Conservation (phyloP, 2,329 filamentous ascomycete genomes). For the Aspergillus texensis region DNA sequence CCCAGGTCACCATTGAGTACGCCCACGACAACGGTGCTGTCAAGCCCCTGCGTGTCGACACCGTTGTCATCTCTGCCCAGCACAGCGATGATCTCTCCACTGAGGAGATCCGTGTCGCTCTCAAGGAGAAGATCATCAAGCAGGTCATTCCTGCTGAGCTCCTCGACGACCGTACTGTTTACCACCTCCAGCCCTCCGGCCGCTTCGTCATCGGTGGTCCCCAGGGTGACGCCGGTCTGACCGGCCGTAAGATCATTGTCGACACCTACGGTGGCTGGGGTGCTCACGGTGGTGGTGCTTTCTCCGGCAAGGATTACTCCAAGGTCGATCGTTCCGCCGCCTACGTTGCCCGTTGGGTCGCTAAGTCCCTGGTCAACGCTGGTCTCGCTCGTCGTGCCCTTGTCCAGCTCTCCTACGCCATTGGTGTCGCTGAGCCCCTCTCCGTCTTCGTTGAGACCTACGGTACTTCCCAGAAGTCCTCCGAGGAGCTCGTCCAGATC, state of each 20-base stretch:
- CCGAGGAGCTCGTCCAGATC: conserved; percentile 92
- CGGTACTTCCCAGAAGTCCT: conserved; percentile 86
- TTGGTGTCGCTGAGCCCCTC: conserved; percentile 96
- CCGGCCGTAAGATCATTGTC: conserved; percentile 98
- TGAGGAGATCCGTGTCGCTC: conserved; percentile 89
- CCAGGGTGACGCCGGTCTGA: conserved; percentile 97
- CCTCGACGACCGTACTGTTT: conserved; percentile 89
- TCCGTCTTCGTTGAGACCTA: conserved; percentile 98
- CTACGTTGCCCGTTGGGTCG: conserved; percentile 97
- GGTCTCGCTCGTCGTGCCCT: conserved; percentile 88
- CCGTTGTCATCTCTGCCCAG: conserved; percentile 94
- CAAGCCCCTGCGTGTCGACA: conserved; percentile 89
- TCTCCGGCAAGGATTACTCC: conserved; percentile 99
- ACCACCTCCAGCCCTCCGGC: conserved; percentile 98
- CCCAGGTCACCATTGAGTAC: conserved; percentile 98
- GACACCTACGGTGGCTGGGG: conserved; percentile 99
- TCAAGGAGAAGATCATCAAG: conserved; percentile 97
- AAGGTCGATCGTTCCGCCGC: conserved; percentile 99
- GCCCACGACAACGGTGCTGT: conserved; percentile 92
- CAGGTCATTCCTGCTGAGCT: conserved; percentile 89
- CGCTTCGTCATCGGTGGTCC: conserved; percentile 99
- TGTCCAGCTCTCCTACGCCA: conserved; percentile 98
- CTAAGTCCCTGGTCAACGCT: conserved; percentile 92
- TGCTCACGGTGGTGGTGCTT: conserved; percentile 99
- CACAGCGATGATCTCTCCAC: conserved; percentile 87